phyloP scores from a whole-genome alignment of 2,329 filamentous ascomycete genomes.

The Aspergillus felis region DNA sequence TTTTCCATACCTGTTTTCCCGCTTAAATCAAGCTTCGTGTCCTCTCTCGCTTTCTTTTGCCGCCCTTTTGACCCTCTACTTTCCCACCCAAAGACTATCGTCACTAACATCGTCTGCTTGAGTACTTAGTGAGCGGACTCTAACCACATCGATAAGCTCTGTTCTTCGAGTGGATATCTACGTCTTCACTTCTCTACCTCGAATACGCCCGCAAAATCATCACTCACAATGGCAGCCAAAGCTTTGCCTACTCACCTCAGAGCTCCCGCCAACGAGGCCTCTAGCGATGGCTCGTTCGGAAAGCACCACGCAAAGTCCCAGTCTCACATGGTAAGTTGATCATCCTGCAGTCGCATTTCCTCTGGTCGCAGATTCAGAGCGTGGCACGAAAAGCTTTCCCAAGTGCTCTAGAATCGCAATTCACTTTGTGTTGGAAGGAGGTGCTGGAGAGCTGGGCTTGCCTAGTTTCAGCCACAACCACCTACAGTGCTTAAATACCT shows the following conservation, averaged over 20 bases:
- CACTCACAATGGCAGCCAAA: constrained; percentile 64
- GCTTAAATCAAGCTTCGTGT: constrained; percentile 14
- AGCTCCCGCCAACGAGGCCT: constrained; percentile 50
- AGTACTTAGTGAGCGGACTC: constrained; percentile 1
- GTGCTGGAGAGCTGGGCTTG: background rate
- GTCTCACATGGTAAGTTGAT: constrained; percentile 51
- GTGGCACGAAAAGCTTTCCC: background rate
- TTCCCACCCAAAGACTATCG: background rate
- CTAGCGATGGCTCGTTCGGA: constrained; percentile 35
- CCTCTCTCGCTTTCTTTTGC: constrained; percentile 12
- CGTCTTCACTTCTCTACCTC: background rate
- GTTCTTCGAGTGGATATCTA: background rate
- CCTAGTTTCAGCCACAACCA: background rate
- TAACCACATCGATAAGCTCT: background rate
- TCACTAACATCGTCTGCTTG: background rate
- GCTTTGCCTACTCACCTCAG: constrained; percentile 80
- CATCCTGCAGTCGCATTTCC: background rate
- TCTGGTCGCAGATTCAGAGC: background rate
- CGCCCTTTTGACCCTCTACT: constrained; percentile 8
- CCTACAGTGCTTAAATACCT: background rate
- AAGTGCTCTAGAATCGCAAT: background rate
- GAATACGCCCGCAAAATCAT: background rate
- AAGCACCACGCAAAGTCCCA: constrained; percentile 55
- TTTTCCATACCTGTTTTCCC: constrained; percentile 11
- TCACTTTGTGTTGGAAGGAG: background rate